phyloP scores from a whole-genome alignment of 2,329 filamentous ascomycete species.

The Botrytis hyacinthi region DNA sequence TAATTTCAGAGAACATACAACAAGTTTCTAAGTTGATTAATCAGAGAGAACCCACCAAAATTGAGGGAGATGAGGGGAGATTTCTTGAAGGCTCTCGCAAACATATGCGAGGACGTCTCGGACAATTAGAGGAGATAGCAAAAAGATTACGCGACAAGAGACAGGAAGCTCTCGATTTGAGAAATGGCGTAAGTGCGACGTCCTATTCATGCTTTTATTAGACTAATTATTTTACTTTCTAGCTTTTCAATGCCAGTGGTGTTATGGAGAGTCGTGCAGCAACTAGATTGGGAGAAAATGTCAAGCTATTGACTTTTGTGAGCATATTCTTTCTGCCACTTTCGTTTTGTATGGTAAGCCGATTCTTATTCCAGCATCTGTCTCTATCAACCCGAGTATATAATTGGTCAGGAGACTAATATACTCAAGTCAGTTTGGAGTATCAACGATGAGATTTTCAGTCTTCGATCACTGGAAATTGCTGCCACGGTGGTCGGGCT shows the following conservation, averaged over 20 bases:
- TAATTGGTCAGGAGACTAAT: not conserved
- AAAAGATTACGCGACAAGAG: not conserved
- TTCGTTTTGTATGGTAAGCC: slow-evolving; percentile 33
- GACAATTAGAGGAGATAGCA: not conserved
- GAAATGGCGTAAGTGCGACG: not conserved
- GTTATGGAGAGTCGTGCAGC: slow-evolving; percentile 37
- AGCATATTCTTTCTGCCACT: slow-evolving; percentile 43
- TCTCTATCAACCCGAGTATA: not conserved
- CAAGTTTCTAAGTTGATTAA: not conserved
- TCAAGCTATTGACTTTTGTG: slow-evolving; percentile 41
- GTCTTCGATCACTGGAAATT: not conserved
- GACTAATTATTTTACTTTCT: not conserved
- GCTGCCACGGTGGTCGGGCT: not conserved
- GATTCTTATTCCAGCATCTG: not conserved
- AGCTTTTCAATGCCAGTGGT: slow-evolving; percentile 34
- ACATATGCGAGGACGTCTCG: not conserved
- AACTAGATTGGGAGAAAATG: slow-evolving; percentile 38
- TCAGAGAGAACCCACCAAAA: not conserved
- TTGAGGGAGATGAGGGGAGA: not conserved
- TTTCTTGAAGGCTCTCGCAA: not conserved
- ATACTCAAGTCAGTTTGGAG: not conserved
- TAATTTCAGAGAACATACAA: not conserved
- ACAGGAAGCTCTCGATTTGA: not conserved
- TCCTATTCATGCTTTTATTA: not conserved
- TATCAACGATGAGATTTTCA: not conserved